Percentiles rank a stretch among this genome's conserved stretches.
These are phyloP conservation scores for Zasmidium citrigriseum DNA, from an alignment of 2,329 filamentous ascomycete genomes.

Conservation along the genomic window DNA sequence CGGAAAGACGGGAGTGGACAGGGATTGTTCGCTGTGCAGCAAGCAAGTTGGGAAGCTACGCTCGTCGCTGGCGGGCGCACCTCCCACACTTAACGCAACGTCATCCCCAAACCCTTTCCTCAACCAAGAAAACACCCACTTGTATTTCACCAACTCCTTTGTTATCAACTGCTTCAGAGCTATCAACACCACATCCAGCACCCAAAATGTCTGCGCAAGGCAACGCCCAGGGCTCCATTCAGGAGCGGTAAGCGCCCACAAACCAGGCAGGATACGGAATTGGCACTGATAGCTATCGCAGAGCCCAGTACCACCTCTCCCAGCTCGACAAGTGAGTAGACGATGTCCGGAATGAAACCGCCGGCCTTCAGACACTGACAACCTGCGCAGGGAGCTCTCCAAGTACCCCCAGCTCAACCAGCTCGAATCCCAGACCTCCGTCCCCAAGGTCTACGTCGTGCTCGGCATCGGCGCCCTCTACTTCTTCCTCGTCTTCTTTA, in stretches of 20 bases:
- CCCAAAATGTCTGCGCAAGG: constrained; percentile 21
- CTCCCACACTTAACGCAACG: too few species aligned
- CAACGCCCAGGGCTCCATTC: constrained; percentile 25
- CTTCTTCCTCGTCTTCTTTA: constrained; percentile 91
- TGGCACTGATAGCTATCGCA: constrained; percentile 19
- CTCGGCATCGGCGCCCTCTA: constrained; percentile 76
- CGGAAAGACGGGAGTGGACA: too few species aligned
- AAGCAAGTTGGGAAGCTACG: too few species aligned
- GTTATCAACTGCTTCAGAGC: constrained; percentile 7
- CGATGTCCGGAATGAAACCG: not conserved
- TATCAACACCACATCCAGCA: constrained; percentile 10
- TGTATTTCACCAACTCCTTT: not conserved
- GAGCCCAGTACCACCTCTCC: constrained; percentile 61
- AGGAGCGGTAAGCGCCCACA: constrained; percentile 25
- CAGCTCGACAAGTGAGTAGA: constrained; percentile 79
- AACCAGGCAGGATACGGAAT: constrained; percentile 7
- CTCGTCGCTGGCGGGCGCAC: too few species aligned
- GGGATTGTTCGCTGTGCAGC: too few species aligned
- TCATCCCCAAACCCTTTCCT: not conserved
- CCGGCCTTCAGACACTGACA: constrained; percentile 1
- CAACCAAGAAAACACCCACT: not conserved
- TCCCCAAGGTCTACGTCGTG: constrained; percentile 83
- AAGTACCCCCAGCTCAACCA: constrained; percentile 84
- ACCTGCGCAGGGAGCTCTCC: constrained; percentile 63
- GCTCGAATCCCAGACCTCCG: constrained; percentile 78